Conservation (phyloP, 164 flowering plant species). For the Magnolia changhungtana region DNA sequence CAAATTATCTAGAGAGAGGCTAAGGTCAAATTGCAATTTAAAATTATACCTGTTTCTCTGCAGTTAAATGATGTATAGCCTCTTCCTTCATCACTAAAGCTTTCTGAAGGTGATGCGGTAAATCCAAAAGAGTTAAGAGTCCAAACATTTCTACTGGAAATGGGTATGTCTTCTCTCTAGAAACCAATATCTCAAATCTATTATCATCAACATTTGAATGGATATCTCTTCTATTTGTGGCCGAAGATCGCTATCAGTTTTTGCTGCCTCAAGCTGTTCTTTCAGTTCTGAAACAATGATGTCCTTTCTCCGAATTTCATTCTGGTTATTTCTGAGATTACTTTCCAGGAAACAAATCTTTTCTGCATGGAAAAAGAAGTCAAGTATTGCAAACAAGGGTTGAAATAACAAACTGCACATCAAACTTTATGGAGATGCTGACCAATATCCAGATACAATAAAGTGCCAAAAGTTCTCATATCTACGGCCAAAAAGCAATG, state of each 20-base stretch:
- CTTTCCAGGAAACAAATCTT: conserved; percentile 42
- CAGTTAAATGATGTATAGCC: conserved; percentile 38
- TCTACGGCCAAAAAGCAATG: too few species aligned
- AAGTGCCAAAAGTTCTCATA: too few species aligned
- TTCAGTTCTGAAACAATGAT: conserved; percentile 40
- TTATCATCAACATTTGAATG: conserved; percentile 10
- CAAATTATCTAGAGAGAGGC: background rate
- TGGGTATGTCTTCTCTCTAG: background rate
- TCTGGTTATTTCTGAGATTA: conserved; percentile 27
- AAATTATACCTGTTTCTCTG: conserved; percentile 52
- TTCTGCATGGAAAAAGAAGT: conserved; percentile 30
- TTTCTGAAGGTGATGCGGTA: conserved; percentile 49
- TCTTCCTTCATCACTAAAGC: conserved; percentile 45
- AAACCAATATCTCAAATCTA: background rate
- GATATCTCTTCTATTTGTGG: conserved; percentile 57
- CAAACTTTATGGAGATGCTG: background rate
- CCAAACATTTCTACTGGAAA: background rate
- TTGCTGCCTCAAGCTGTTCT: conserved; percentile 47
- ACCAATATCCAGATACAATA: too few species aligned
- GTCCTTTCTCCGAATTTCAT: conserved; percentile 46
- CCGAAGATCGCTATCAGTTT: conserved; percentile 19
- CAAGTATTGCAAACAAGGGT: background rate
- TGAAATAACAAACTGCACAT: background rate
- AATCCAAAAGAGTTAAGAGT: conserved; percentile 20
- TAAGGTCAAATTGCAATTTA: background rate